Conservation (phyloP, 306 rosid genomes). For the Quillaja saponaria region DNA sequence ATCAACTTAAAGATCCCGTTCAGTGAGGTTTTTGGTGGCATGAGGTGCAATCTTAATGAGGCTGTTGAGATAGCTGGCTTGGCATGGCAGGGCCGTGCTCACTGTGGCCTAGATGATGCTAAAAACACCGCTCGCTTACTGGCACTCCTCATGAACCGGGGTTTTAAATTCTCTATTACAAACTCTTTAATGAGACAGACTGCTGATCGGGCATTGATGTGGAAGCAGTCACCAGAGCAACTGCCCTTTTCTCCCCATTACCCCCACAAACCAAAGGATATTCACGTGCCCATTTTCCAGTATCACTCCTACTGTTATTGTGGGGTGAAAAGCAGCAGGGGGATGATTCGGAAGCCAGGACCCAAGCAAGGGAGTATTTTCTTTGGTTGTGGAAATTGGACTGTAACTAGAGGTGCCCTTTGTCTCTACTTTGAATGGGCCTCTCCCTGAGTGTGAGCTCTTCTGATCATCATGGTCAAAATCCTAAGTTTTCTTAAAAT, state of each 20-base stretch:
- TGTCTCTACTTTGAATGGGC: slow-evolving; percentile 95
- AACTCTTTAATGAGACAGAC: slow-evolving; percentile 67
- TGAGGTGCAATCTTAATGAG: slow-evolving; percentile 83
- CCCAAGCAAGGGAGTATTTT: slow-evolving; percentile 78
- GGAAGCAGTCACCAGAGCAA: slow-evolving; percentile 64
- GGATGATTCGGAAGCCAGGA: slow-evolving; percentile 74
- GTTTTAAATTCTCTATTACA: slow-evolving; percentile 77
- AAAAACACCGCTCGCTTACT: slow-evolving; percentile 85
- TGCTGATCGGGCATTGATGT: slow-evolving; percentile 48
- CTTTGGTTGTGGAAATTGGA: slow-evolving; percentile 94
- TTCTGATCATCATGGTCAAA: slow-evolving; percentile 36
- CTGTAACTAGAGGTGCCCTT: slow-evolving; percentile 68
- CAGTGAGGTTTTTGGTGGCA: slow-evolving; percentile 74
- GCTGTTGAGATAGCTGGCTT: slow-evolving; percentile 89
- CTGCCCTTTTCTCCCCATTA: slow-evolving; percentile 38
- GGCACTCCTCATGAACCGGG: slow-evolving; percentile 69
- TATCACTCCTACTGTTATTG: slow-evolving; percentile 69
- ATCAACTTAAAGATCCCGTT: slow-evolving; percentile 87
- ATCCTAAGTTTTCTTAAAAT: slow-evolving; percentile 37
- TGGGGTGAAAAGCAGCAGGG: slow-evolving; percentile 78
- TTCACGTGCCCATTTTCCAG: slow-evolving; percentile 42
- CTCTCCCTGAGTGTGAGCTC: slow-evolving; percentile 49
- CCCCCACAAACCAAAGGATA: slow-evolving; percentile 58
- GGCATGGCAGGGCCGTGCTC: slow-evolving; percentile 92
- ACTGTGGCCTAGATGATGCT: slow-evolving; percentile 93